phyloP scores from a whole-genome alignment of 257 asterid genomes.

The Solanum raphanifolium region DNA sequence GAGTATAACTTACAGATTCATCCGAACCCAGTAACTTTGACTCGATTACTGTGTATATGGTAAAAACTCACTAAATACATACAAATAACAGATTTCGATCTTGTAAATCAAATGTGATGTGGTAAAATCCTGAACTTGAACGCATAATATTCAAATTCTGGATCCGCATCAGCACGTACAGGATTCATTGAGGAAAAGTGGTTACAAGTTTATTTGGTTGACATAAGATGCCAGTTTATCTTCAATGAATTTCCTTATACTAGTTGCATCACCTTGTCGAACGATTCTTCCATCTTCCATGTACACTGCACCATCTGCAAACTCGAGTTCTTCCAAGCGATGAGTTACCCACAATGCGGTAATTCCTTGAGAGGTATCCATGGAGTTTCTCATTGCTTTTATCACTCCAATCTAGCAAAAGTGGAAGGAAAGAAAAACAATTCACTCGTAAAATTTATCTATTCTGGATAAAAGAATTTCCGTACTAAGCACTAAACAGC shows the following conservation, averaged over 20 bases:
- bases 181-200: not conserved
- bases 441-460: not conserved
- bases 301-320: slow-evolving; percentile 86
- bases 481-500: not conserved
- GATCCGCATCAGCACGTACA: not conserved
- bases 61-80: not conserved
- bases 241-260: slow-evolving; percentile 43
- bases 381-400: slow-evolving; percentile 61
- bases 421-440: not conserved
- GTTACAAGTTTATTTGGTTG: slow-evolving; percentile 27
- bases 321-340: slow-evolving; percentile 80
- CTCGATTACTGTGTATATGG: not conserved
- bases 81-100: not conserved
- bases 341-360: slow-evolving; percentile 96
- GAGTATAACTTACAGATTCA: not conserved
- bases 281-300: slow-evolving; percentile 83
- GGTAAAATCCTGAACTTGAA: not conserved
- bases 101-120: not conserved
- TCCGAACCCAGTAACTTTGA: not conserved
- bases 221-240: slow-evolving; percentile 42
- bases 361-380: slow-evolving; percentile 46
- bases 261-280: slow-evolving; percentile 50
- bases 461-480: not conserved
- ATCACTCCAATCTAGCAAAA: slow-evolving; percentile 63
- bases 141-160: not conserved